Evolutionary conservation across 208 protist species (phyloP), one percentile per base, ranked within the genome.

Genomic region (Novymonas esmeraldas): DNA sequence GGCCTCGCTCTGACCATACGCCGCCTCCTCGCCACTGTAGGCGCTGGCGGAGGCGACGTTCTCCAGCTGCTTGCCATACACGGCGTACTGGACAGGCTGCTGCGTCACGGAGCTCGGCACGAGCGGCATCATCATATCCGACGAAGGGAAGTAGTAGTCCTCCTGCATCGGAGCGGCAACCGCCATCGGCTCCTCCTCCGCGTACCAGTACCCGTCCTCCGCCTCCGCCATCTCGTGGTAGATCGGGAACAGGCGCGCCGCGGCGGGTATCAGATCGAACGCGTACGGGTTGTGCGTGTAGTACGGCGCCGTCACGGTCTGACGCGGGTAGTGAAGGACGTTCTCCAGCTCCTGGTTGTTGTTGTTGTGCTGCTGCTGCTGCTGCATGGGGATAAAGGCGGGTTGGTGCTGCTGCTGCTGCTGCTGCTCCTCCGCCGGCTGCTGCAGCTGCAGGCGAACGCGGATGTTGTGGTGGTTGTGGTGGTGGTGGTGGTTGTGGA

Each of bases 221-320:
- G 2, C 41, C 62, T 57, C 66, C 29, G 39, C 36, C 59, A 46
- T 14, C n/a, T 45, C 59, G 3, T 48, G 49, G 33, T 64, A 63
- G 31, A 65, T 26, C 48, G 70, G 68, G 49, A 84, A 78, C 26
- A 84, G 33, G 16, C 76, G 82, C 6, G 38, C 55, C 42, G 64
- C 63, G 11, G 61, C 41, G 28, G 76, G 56, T 18, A 89, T 59
- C 38, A 89, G 56, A 33, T 77, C 67, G 50, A 59, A 60, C 28
- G 50, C 52, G 73, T 89, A 89, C 2, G 84, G 84, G 71, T 90
- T 82, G 64, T 90, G 79, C 6, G 48, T 49, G 67, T 64, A 79
- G 44, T 29, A 60, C 34, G 42, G 44, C 42, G 41, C 31, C 46
- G 48, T 34, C 13, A 20, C 20, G 54, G 24, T 36, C 26, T 45